Conservation (phyloP, 116 monocot species). For the Posidonia oceanica region DNA sequence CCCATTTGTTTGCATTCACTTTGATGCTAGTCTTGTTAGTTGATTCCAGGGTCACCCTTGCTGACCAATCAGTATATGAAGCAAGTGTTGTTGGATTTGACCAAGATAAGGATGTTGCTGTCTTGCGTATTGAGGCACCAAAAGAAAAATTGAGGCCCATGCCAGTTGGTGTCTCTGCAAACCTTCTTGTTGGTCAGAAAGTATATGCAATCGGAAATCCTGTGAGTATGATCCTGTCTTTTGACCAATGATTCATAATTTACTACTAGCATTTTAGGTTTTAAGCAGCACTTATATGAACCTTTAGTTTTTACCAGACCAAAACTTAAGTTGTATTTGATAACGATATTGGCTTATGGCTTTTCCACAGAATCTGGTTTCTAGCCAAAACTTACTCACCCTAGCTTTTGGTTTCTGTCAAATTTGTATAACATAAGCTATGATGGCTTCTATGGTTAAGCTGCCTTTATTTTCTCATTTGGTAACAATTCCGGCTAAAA, state of each 20-base stretch:
- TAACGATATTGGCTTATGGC: no score
- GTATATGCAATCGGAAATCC: slow-evolving; percentile 99
- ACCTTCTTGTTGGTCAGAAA: slow-evolving; percentile 94
- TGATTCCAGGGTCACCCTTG: slow-evolving; percentile 84
- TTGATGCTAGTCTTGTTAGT: slow-evolving; percentile 23
- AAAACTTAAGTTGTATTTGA: no score
- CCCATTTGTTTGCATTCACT: background rate
- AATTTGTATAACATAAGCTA: no score
- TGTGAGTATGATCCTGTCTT: slow-evolving; percentile 32
- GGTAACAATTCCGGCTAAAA: no score
- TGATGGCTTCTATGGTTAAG: no score
- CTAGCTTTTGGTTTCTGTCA: no score
- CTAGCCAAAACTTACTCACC: no score
- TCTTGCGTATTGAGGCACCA: slow-evolving; percentile 79
- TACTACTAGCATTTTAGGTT: no score
- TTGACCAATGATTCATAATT: background rate
- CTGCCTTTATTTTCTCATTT: no score
- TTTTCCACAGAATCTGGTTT: no score
- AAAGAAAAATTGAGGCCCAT: slow-evolving; percentile 80
- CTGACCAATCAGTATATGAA: slow-evolving; percentile 89
- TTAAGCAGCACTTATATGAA: no score
- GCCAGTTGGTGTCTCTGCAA: slow-evolving; percentile 82
- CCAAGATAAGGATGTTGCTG: slow-evolving; percentile 99
- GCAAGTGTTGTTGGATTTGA: slow-evolving; percentile 93
- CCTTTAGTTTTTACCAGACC: no score